phyloP scores from a whole-genome alignment of 2,329 filamentous ascomycete species.

The Ophiocordyceps robertsii region DNA sequence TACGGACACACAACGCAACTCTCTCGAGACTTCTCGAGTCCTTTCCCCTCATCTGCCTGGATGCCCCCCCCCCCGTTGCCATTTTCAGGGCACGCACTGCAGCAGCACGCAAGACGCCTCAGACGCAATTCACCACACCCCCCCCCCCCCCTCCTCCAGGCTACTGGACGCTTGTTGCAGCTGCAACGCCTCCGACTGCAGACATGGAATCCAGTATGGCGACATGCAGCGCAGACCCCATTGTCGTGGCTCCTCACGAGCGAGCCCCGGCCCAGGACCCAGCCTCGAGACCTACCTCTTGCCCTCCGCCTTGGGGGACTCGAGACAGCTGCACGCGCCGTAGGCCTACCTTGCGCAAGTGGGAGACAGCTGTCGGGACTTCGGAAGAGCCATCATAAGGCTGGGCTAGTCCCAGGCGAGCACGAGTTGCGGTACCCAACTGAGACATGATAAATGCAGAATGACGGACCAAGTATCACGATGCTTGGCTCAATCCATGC shows the following conservation, averaged over 20 bases:
- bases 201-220: background rate
- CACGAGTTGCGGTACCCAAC: background rate
- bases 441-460: background rate
- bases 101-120: conserved; percentile 3
- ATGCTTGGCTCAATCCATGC: too few species aligned
- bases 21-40: background rate
- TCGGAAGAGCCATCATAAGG: conserved; percentile 1
- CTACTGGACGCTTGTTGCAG: background rate
- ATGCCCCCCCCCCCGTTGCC: background rate
- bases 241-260: background rate
- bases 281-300: too few species aligned
- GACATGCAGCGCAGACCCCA: background rate
- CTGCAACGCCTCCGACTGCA: background rate
- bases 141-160: background rate
- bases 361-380: background rate
- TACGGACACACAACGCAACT: too few species aligned
- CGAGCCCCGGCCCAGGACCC: too few species aligned
- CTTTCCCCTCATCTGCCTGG: background rate
- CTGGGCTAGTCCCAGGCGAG: background rate
- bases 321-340: too few species aligned
- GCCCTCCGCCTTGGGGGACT: too few species aligned
- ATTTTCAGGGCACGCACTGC: background rate
- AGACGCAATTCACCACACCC: conserved; percentile 3
- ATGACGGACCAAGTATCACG: background rate
- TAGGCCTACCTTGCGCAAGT: too few species aligned